phyloP scores from a whole-genome alignment of 139 green algal species.

The Monoraphidium neglectum region DNA sequence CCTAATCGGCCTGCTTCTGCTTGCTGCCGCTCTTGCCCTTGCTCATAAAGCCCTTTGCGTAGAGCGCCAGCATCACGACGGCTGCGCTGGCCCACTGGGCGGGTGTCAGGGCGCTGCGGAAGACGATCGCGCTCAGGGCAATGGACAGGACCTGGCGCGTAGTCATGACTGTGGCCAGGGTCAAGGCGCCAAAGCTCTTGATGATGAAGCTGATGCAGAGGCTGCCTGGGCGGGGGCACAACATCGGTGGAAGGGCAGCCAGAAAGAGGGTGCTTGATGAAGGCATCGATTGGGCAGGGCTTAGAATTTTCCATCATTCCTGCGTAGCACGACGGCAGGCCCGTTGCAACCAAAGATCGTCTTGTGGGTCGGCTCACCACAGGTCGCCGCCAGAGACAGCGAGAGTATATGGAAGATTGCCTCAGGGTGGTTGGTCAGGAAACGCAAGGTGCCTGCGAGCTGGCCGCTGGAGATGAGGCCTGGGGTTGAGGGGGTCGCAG shows the following conservation, averaged over 20 bases:
- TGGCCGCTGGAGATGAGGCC: slow-evolving; percentile 59
- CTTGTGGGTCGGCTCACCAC: slow-evolving; percentile 27
- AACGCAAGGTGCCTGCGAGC: slow-evolving; percentile 66
- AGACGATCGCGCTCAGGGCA: slow-evolving; percentile 85
- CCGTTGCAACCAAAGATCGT: no score
- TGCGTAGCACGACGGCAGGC: no score
- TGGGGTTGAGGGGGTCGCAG: slow-evolving; percentile 18
- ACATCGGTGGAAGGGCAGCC: background rate
- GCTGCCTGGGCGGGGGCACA: slow-evolving; percentile 24
- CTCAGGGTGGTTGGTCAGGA: slow-evolving; percentile 68
- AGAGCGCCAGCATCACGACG: no score
- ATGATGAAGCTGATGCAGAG: slow-evolving; percentile 78
- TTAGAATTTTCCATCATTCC: no score
- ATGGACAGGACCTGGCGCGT: slow-evolving; percentile 91
- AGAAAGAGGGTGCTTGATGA: no score
- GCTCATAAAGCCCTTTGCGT: no score
- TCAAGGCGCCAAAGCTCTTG: slow-evolving; percentile 77
- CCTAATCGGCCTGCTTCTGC: no score
- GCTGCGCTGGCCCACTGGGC: slow-evolving; percentile 81
- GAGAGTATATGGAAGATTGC: slow-evolving; percentile 59
- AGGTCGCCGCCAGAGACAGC: slow-evolving; percentile 66
- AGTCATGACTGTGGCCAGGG: slow-evolving; percentile 95
- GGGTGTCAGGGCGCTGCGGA: slow-evolving; percentile 71
- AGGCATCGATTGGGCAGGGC: no score
- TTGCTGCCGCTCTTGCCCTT: no score